Base-by-base conservation (phyloP, 176 grass and related monocot species). In the Aegilops umbellulata region DNA sequence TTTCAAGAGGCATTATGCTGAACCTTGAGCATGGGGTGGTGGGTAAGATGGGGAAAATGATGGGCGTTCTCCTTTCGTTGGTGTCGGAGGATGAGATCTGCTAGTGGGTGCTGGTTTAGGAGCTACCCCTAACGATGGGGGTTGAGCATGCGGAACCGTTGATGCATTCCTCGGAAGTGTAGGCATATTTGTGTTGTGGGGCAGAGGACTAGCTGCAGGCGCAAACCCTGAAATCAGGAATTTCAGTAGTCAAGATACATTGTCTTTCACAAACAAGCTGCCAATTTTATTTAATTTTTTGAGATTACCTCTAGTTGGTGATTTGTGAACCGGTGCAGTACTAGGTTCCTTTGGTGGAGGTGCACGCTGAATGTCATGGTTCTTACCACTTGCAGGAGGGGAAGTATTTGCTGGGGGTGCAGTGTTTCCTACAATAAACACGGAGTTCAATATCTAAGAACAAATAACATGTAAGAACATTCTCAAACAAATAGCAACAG, bases 131-230 rank as follows among this genome's bases (percentile, higher is more conserved):
- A 60, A 60, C 14, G 63, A 58, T 53, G 93, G 80, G 76, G 93
- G 82, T 51, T 79, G 86, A 35, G 79, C 64, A 87, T 81, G 72
- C 47, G 84, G 51, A 69, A 79, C 88, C 24, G 84, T 86, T 78
- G 95, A 64, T 73, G 62, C 92, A 74, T 87, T 87, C 78, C 76
- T 90, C 1, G 88, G 84, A 74, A 80, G 69, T 83, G 88, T 53
- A 60, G 94, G 86, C 84, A 81, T 77, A 62, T 88, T 80, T 88
- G 87, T 67, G 49, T 90, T 69, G 51, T 94, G 87, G 39, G 90
- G 84, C 61, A 93, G 60, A 83, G 90, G 95, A 80, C 84, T 94
- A 83, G 84, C 67, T 77, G 90, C 79, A 82, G 91, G 94, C 3
- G 86, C 70, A 90, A 57, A 88, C 41, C 70, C 91, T 96, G 88